Evolutionary conservation across 2,329 filamentous ascomycete species (phyloP), one percentile per base, ranked within the genome.

Genomic region (Mycosphaerelloides madeirae): DNA sequence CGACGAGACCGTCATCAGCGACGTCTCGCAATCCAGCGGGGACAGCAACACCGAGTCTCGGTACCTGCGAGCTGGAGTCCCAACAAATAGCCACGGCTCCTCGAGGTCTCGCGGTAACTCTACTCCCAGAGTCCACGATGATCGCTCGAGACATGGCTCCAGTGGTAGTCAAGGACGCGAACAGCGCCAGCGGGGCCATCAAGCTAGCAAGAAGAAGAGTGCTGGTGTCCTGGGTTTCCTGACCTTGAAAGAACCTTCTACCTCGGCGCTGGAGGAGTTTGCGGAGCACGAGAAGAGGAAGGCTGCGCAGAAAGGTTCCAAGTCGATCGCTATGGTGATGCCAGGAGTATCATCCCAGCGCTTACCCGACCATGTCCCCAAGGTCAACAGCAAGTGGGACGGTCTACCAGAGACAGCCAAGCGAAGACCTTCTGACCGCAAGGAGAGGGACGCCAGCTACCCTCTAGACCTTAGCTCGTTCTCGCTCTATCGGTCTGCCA

Each of bases 381-480:
- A 71, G 49, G 74, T 76, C 29, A 78, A 77, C 48, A 71, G 71
- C 20, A 77, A 73, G 58, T 77, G 74, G 74, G 69, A 77, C 51
- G 74, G 74, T 8, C 56, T 77, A 6, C 74, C 74, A 11, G 65
- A 71, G 16, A 48, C 57, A 1, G 52, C 66, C 33, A 72, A 68
- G 51, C 50, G 58, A 12, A 62, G 52, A 43, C 43, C n/a, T 12
- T 35, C 38, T 20, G 40, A 46, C 6, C 28, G 35, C 8, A 28
- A 16, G 29, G 44, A 43, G 8, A 41, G 25, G 6, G 46, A 49
- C n/a, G 8, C 9, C 6, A 19, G 33, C 14, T 35, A 3, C 6
- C 9, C 22, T 25, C 22, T 35, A 35, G 3, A 35, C 13, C 33
- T 35, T 19, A 7, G 8, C 9, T 12, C 11, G 16, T 18, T 12